Evolutionary conservation across 169 alveolate genomes (phyloP).

Genomic region (Plasmodium malariae): DNA sequence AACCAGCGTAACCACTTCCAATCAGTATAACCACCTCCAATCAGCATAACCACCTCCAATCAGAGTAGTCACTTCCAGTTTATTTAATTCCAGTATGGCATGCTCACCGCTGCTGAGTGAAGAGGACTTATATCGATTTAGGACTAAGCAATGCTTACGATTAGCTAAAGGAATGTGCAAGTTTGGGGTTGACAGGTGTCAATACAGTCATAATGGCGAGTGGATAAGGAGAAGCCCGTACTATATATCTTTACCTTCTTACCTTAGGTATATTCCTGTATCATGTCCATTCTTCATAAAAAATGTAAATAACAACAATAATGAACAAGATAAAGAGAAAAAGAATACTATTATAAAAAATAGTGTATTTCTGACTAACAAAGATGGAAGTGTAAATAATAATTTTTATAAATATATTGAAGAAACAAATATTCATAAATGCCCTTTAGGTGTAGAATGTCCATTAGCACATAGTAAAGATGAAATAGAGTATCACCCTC

Average conservation of each 20-base stretch:
- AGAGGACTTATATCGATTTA: constrained; percentile 88
- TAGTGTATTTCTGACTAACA: constrained; percentile 40
- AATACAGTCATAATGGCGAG: constrained; percentile 88
- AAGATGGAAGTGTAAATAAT: constrained; percentile 74
- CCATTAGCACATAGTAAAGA: constrained; percentile 89
- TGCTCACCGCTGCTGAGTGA: constrained; percentile 88
- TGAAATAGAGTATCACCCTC: constrained; percentile 89
- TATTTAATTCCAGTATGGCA: too few species aligned
- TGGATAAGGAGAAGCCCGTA: constrained; percentile 91
- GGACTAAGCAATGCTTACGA: constrained; percentile 88
- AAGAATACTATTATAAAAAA: constrained; percentile 79
- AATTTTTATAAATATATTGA: constrained; percentile 69
- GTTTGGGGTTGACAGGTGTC: constrained; percentile 89
- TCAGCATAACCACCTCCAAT: too few species aligned
- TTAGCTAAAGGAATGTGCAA: constrained; percentile 87
- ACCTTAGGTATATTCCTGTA: constrained; percentile 88
- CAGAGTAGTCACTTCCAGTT: too few species aligned
- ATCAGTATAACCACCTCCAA: too few species aligned
- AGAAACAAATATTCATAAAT: constrained; percentile 57
- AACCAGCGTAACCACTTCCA: too few species aligned
- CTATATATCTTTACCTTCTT: constrained; percentile 86
- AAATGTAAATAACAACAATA: constrained; percentile 30
- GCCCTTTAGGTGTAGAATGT: constrained; percentile 90
- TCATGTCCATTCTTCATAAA: constrained; percentile 84
- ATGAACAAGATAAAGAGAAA: constrained; percentile 78